phyloP scores from a whole-genome alignment of 2,329 filamentous ascomycete species.

The Cladorrhinum sp. region DNA sequence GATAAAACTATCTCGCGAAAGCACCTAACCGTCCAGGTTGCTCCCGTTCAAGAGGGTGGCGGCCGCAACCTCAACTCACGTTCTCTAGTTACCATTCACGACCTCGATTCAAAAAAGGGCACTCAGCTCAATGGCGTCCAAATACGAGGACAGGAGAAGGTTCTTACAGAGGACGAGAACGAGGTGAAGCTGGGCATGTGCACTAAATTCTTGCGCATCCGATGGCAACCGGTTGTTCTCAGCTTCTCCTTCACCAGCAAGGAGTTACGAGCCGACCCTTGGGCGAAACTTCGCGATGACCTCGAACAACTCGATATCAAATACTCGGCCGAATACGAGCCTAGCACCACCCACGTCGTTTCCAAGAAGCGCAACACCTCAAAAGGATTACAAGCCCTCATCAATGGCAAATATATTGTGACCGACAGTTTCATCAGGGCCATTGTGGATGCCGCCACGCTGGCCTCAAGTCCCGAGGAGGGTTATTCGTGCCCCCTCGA shows the following conservation, averaged over 20 bases:
- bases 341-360: conserved; percentile 80
- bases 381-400: conserved; percentile 79
- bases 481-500: conserved; percentile 61
- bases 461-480: conserved; percentile 45
- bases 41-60: conserved; percentile 60
- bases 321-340: conserved; percentile 68
- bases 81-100: conserved; percentile 70
- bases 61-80: conserved; percentile 62
- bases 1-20: conserved; percentile 84
- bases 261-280: conserved; percentile 64
- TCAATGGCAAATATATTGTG: conserved; percentile 78
- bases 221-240: conserved; percentile 77
- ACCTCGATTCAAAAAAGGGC: conserved; percentile 80
- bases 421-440: conserved; percentile 70
- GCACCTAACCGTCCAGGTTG: conserved; percentile 76
- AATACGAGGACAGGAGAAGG: conserved; percentile 60
- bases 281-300: conserved; percentile 58
- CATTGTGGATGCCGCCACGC: conserved; percentile 58
- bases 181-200: conserved; percentile 71
- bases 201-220: conserved; percentile 58
- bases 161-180: conserved; percentile 56
- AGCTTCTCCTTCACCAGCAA: conserved; percentile 74
- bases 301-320: conserved; percentile 90
- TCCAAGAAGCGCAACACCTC: conserved; percentile 87
- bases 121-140: conserved; percentile 72